A percentile compares a stretch with the other conserved stretches of the same genome.
phyloP scores from a whole-genome alignment of 2,329 filamentous ascomycete species.

The Epichloe sylvatica region DNA sequence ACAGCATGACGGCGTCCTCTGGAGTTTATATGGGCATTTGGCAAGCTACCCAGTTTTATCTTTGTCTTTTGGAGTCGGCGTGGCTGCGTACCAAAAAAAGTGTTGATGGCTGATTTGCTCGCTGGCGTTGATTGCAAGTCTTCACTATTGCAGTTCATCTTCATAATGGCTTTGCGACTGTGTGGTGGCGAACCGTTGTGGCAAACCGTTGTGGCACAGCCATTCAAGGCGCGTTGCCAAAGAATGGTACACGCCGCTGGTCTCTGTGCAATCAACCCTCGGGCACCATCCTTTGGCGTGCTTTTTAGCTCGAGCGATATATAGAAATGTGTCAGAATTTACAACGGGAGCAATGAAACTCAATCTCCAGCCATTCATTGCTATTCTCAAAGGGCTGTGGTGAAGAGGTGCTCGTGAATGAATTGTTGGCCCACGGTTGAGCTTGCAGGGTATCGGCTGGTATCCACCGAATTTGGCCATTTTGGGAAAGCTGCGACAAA shows the following conservation, averaged over 20 bases:
- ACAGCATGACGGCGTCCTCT: conserved; percentile 16
- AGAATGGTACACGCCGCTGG: too few relatives aligned
- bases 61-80: conserved; percentile 5
- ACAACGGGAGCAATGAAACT: not conserved
- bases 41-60: conserved; percentile 7
- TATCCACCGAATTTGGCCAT: not conserved
- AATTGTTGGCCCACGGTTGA: too few relatives aligned
- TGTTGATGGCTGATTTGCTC: not conserved
- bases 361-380: too few relatives aligned
- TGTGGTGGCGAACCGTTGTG: not conserved
- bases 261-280: not conserved
- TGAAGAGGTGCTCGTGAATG: too few relatives aligned
- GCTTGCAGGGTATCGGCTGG: too few relatives aligned
- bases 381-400: too few relatives aligned
- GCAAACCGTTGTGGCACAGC: not conserved
- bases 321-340: not conserved
- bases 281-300: not conserved
- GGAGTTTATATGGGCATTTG: conserved; percentile 16
- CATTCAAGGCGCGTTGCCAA: too few relatives aligned
- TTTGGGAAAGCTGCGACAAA: not conserved
- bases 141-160: not conserved
- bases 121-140: not conserved
- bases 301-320: not conserved
- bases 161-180: not conserved
- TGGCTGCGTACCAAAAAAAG: not conserved